Base-by-base conservation (phyloP, 176 grass and related monocot genomes). In the Aegilops bicornis region DNA sequence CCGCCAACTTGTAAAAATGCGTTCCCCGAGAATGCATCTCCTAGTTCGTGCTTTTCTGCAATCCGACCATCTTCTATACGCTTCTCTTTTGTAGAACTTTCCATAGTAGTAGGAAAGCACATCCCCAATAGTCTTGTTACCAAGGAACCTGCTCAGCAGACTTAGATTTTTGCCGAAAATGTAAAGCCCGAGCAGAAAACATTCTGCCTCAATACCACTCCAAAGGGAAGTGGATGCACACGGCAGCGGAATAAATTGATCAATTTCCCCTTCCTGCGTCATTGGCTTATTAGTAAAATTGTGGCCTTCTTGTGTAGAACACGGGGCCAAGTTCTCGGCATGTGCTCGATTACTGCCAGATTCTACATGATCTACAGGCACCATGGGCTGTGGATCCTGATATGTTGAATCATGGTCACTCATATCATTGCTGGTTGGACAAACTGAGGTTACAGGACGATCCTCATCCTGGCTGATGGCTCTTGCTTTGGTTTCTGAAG, bases 121-220 rank as follows among this genome's bases (percentile, higher is more conserved):
- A 79, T 94, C 86, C 15, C 91, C 96, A 69, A 92, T 77, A 29
- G 84, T 88, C 69, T 95, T 98, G 73, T 48, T 91, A 45, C 63
- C 84, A 52, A 95, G 33, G 66, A 92, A 95, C 43, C 71, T 89
- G 52, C 83, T 88, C 80, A 95, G 22, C 74, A 87, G 40, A 47
- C 32, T 70, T 40, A 95, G 88, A 83, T 95, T 89, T 88, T 98
- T 98, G 63, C 91, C 93, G 20, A 98, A 98, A 89, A 95, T 89
- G 65, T 98, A 98, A 31, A 98, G 91, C 8, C 96, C 93, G 65
- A 98, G 96, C 45, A 98, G 86, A 79, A 98, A 98, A 24, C 82
- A 81, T 31, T 88, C 85, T 82, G 14, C 62, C 39, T 95, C 93
- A 80, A 68, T 78, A 65, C 92, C 86, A 84, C 69, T 94, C 96